Evolutionary conservation across 2,329 filamentous ascomycete species (phyloP).

Genomic region (Fusarium napiforme): DNA sequence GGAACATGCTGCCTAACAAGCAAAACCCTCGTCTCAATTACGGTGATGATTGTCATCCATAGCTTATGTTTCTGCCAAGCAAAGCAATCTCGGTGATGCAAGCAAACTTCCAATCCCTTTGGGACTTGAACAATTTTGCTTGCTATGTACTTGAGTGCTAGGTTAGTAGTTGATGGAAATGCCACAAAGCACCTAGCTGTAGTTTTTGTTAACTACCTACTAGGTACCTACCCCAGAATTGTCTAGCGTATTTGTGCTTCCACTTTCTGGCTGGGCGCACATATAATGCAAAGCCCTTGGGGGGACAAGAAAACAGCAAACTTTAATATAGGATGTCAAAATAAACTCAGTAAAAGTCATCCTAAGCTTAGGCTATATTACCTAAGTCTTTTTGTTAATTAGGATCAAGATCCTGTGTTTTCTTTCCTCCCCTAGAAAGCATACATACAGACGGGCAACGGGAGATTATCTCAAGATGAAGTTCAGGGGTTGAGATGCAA

Average conservation of each 20-base stretch:
- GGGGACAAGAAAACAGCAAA: too few relatives aligned
- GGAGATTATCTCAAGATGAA: conserved; percentile 31
- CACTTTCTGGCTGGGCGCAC: neutral
- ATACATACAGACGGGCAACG: neutral
- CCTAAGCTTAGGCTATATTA: too few relatives aligned
- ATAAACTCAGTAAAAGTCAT: too few relatives aligned
- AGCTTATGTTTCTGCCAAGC: conserved; percentile 8
- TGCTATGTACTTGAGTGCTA: neutral
- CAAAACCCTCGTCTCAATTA: neutral
- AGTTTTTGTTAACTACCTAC: neutral
- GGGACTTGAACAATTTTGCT: neutral
- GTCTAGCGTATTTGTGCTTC: neutral
- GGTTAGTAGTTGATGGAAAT: neutral
- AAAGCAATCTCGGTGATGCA: neutral
- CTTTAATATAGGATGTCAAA: too few relatives aligned
- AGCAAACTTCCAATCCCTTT: neutral
- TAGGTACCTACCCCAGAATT: neutral
- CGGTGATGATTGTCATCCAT: neutral
- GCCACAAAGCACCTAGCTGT: neutral
- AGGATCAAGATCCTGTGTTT: too few relatives aligned
- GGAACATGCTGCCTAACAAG: neutral
- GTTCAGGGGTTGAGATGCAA: conserved; percentile 35
- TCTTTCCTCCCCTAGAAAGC: too few relatives aligned
- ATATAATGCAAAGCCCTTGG: neutral
- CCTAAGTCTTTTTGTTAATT: too few relatives aligned